Base-by-base conservation (phyloP, 2,329 filamentous ascomycete genomes). In the Trichoderma breve region DNA sequence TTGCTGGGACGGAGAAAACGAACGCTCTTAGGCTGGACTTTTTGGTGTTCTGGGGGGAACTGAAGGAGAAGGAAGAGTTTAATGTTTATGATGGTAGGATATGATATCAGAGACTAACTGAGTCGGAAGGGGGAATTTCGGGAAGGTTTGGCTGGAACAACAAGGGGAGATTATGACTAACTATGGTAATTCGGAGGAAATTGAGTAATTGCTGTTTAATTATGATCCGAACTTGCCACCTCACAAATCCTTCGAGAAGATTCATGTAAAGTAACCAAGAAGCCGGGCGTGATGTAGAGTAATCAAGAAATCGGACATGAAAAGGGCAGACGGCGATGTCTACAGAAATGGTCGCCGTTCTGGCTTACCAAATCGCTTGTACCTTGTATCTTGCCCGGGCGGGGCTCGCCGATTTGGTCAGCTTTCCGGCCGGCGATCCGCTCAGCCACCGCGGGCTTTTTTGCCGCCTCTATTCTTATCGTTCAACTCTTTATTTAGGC, bases 331-430 rank as follows among this genome's bases (percentile, higher is more conserved):
- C 55, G 55, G 55, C 55, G 55, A 60, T 21, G 32, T 12, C 14
- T 9, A 26, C 15, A 21, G 26, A 30, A 32, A 60, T 34, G 57
- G 57, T 60, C 57, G 57, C 57, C 57, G 57, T 60, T 60, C 15
- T 53, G n/a, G 47, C 47, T 53, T 60, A 32, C 57, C 57, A 32
- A 30, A 32, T 30, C 39, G n/a, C 1, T 36, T 36, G 60, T 39
- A 36, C n/a, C 60, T 39, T 62, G 60, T 62, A 39, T 47, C 34
- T 43, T 63, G 60, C 60, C 36, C 60, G 60, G 47, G 63, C 47
- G 60, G 34, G 60, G 60, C 30, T 66, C 63, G 63, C 63, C 63
- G 63, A 66, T 55, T 32, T 30, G 39, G 28, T 66, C 63, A 62
- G 36, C 36, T 63, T 39, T 14, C 32, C 60, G 60, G 60, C 12